A percentile compares a stretch with the other conserved stretches of the same genome.
Evolutionary conservation across 306 rosid genomes (phyloP).

Genomic region (Astragalus glycyphyllos): DNA sequence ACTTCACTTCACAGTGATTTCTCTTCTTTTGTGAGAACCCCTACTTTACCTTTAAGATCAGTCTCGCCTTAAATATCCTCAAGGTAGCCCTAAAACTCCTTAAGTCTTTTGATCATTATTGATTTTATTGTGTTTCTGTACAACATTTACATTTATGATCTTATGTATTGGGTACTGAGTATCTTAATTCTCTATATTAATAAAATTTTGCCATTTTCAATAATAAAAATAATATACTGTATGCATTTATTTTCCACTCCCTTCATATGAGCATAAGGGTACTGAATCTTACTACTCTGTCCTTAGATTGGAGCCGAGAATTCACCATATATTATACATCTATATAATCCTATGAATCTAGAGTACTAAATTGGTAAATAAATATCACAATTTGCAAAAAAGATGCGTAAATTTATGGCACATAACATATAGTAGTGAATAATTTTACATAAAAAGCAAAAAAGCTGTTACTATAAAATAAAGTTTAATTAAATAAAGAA

Average conservation of each 20-base stretch:
- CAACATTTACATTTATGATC: too few relatives aligned
- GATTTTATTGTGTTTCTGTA: too few relatives aligned
- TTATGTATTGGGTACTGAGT: too few relatives aligned
- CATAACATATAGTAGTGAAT: constrained; percentile 26
- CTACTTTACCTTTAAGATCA: too few relatives aligned
- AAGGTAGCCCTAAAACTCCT: too few relatives aligned
- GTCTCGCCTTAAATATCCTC: too few relatives aligned
- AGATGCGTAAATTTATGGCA: constrained; percentile 23
- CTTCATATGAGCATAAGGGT: constrained; percentile 9
- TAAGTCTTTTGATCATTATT: too few relatives aligned
- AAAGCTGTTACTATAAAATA: constrained; percentile 30
- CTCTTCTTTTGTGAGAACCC: too few relatives aligned
- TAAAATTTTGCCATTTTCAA: too few relatives aligned
- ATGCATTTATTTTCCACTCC: not conserved
- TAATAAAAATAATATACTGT: too few relatives aligned
- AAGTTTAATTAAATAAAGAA: constrained; percentile 38
- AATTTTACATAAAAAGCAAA: constrained; percentile 20
- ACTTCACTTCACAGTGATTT: too few relatives aligned
- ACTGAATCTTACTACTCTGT: not conserved
- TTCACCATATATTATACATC: not conserved
- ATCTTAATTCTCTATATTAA: too few relatives aligned
- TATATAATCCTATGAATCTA: constrained; percentile 10
- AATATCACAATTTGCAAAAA: constrained; percentile 31
- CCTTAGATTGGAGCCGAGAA: constrained; percentile 16
- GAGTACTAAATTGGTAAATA: constrained; percentile 5